Evolutionary conservation across 495 filamentous ascomycete genomes (phyloP), one percentile per base, ranked within the genome.

Genomic region (Penicillium bovifimosum): DNA sequence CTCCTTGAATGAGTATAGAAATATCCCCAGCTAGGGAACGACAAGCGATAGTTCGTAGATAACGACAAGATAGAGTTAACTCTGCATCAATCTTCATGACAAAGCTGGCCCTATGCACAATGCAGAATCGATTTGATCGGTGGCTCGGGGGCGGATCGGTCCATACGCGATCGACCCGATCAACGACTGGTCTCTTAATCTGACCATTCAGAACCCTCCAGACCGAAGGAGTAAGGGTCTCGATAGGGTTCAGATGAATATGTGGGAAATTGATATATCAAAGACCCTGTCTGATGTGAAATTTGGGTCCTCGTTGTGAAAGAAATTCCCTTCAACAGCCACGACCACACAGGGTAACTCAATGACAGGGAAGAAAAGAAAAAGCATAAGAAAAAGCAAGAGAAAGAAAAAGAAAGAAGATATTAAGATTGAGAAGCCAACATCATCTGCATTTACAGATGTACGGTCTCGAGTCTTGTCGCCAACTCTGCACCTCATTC

Each of bases 401-500:
- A 33, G 32, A 41, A 34, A 47, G 0, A 9, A 43, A 16, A 18
- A 33, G 35, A 11, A 6, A 34, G 16, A 9, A 41, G 32, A 38
- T 33, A 55, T 28, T 28, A 18, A 41, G 4, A 24, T 24, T 24
- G 20, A 24, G 20, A 24, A 24, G 4, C 20, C 20, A 35, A 50
- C 0, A 41, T 17, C 13, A 47, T 53, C 20, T 52, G 9, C 41
- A 33, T 11, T 2, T 33, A 17, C 33, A 50, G 6, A n/a, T 26
- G 17, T 27, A 36, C 31, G 9, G 20, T 43, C 44, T 53, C 34
- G 31, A 50, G 13, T 38, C n/a, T 41, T 41, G 47, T 39, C 33
- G 41, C 17, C 20, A 20, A 50, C n/a, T 9, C 10, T 9, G 16
- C 14, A 20, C 40, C 57, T 35, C 11, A 56, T 55, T 62, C 40